Evolutionary conservation across 2,329 filamentous ascomycete species (phyloP).

Genomic region (Aureobasidium melanogenum): DNA sequence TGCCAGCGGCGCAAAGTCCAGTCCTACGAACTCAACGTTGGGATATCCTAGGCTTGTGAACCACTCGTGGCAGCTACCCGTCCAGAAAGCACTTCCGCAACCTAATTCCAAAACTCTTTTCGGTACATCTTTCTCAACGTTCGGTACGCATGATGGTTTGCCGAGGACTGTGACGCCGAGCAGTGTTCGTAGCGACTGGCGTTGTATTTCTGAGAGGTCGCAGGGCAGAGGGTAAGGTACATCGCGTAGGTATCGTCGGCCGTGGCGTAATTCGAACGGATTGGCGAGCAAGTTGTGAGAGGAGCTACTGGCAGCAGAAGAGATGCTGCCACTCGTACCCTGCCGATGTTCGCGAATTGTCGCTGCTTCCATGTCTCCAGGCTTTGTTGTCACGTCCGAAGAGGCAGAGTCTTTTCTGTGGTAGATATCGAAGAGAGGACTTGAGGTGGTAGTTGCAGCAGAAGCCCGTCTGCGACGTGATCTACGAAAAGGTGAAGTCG

Average conservation of each 20-base stretch:
- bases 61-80: slow-evolving; percentile 74
- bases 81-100: slow-evolving; percentile 86
- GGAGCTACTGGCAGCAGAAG: background rate
- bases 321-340: background rate
- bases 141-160: slow-evolving; percentile 65
- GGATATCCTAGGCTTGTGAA: slow-evolving; percentile 60
- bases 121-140: slow-evolving; percentile 58
- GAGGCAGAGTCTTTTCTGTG: slow-evolving; percentile 1
- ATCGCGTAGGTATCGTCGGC: slow-evolving; percentile 75
- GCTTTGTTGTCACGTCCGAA: background rate
- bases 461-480: background rate
- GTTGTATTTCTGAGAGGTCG: slow-evolving; percentile 78
- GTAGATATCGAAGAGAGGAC: background rate
- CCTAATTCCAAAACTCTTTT: slow-evolving; percentile 74
- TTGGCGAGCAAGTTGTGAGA: slow-evolving; percentile 10
- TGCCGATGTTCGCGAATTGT: background rate
- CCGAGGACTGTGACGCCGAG: slow-evolving; percentile 75
- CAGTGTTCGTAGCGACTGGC: slow-evolving; percentile 76
- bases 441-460: background rate
- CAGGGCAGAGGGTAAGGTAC: slow-evolving; percentile 77
- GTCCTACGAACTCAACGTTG: slow-evolving; percentile 67
- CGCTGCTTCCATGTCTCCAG: background rate
- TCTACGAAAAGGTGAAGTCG: background rate
- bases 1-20: slow-evolving; percentile 71
- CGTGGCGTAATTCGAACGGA: slow-evolving; percentile 60